Evolutionary conservation across 75 land plant species (phyloP), one percentile per base, ranked within the genome.

Genomic region (Picea glauca): DNA sequence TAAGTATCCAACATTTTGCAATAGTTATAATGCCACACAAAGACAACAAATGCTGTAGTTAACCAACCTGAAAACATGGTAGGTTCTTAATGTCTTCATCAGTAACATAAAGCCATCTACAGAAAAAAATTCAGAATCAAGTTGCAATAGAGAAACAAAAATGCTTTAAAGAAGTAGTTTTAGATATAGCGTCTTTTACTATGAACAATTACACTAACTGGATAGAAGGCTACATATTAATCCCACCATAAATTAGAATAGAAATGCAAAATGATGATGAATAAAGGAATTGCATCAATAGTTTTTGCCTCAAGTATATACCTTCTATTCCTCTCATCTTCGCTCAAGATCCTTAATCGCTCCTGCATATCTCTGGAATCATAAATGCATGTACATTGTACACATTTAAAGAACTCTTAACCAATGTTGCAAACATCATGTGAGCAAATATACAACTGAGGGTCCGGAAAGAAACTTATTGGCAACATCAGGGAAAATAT

Each of bases 61-160:
- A 66, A 67, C 62, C 62, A 56, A 94, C 99, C 96, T 88, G 85
- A 83, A 92, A 92, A 80, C 90, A 86, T 5, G 97, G 92, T 83
- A 93, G 78, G 74, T 78, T 85, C 61, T 80, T 85, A 23, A 96
- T 90, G 76, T 96, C 99, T 68, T 89, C 93, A 58, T 89, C 87
- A 23, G 91, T 87, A 35, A 96, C 84, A 84, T 89, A 94, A 5
- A 92, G 89, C 82, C 88, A 86, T 85, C 99, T 96, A 78, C 57
- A 83, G 17, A 61, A n/a, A 38, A 21, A 54, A 40, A 26, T 12
- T 75, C 60, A 35, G 8, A 43, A 83, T 58, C 26, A 13, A 14
- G n/a, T 59, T 73, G 21, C 74, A 76, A 21, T 15, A 78, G n/a
- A 76, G 21, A 21, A 74, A 46, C 13, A 68, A 57, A 38, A 17